Conservation (phyloP, 2,329 filamentous ascomycete species). For the Polytolypa hystricis region DNA sequence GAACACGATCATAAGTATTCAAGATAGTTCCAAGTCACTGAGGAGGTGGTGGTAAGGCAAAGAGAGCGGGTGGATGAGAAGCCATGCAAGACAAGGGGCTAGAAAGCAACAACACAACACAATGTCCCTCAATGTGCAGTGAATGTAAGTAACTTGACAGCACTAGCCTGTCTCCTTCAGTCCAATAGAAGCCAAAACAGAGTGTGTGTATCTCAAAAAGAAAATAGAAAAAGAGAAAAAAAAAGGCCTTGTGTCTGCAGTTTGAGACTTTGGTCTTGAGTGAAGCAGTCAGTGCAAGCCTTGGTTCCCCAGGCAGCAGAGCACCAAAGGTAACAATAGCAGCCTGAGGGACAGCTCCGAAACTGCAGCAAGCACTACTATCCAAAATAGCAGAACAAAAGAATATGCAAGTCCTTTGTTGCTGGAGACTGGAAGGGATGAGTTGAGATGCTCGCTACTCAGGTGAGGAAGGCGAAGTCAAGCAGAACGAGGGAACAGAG, state of each 20-base stretch:
- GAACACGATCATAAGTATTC: background rate
- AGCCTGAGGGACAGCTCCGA: too few species aligned
- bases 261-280: background rate
- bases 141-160: too few species aligned
- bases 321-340: too few species aligned
- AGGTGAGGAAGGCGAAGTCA: too few species aligned
- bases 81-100: background rate
- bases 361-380: too few species aligned
- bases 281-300: conserved; percentile 1
- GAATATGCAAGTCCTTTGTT: too few species aligned
- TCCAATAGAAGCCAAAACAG: background rate
- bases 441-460: too few species aligned
- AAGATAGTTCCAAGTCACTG: background rate
- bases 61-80: background rate
- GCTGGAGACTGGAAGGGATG: too few species aligned
- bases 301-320: too few species aligned
- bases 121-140: background rate
- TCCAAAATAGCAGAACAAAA: too few species aligned
- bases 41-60: background rate
- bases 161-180: too few species aligned
- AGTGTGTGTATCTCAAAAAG: background rate
- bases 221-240: background rate
- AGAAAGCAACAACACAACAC: background rate
- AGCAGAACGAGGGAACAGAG: too few species aligned
- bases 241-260: background rate